Percentiles rank a stretch among this genome's conserved stretches.
Evolutionary conservation across 768 basidiomycete species (phyloP).

Genomic region (Lactarius sanguifluus): DNA sequence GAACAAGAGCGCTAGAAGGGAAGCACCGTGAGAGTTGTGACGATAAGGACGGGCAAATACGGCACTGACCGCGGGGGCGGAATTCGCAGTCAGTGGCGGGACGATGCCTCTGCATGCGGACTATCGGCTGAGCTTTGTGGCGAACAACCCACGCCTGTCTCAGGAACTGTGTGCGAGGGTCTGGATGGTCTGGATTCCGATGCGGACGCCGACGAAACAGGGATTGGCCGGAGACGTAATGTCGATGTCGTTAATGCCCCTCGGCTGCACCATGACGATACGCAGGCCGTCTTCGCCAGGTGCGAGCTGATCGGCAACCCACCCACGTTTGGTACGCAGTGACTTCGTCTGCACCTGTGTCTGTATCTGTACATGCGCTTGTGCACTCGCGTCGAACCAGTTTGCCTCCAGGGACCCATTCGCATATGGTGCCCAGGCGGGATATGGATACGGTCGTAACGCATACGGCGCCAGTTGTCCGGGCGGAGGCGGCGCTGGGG

Average conservation of each 20-base stretch:
- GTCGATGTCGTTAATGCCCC: background rate
- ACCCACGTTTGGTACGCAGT: slow-evolving; percentile 11
- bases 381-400: slow-evolving; percentile 16
- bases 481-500: slow-evolving; percentile 15
- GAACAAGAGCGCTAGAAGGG: slow-evolving; percentile 31
- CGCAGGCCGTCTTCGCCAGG: slow-evolving; percentile 12
- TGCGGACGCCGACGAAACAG: background rate
- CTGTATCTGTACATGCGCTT: slow-evolving; percentile 12
- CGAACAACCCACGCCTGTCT: background rate
- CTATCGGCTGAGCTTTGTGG: background rate
- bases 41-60: background rate
- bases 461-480: slow-evolving; percentile 16
- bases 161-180: background rate
- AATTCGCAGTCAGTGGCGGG: background rate
- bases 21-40: background rate
- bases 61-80: slow-evolving; percentile 10
- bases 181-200: background rate
- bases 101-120: background rate
- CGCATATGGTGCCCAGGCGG: slow-evolving; percentile 22
- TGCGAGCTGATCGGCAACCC: slow-evolving; percentile 1
- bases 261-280: slow-evolving; percentile 25
- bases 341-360: slow-evolving; percentile 8
- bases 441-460: slow-evolving; percentile 30
- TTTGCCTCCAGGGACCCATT: slow-evolving; percentile 7
- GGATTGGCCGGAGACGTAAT: background rate